Conservation (phyloP, 2,329 filamentous ascomycete genomes). For the Lecanicillium sp. region DNA sequence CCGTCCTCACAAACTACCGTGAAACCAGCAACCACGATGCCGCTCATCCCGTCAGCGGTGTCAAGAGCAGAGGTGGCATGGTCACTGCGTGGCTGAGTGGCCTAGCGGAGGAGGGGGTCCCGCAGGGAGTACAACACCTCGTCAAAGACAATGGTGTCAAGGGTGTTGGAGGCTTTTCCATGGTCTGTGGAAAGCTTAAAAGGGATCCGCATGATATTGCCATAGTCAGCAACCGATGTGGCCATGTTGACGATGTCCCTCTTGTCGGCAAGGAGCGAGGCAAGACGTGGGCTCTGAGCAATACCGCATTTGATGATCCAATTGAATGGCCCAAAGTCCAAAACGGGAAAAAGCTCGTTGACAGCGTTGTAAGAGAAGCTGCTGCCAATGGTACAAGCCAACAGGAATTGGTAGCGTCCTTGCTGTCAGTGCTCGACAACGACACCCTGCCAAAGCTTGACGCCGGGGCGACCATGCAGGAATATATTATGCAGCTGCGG, state of each 20-base stretch:
- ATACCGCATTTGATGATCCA: conserved; percentile 47
- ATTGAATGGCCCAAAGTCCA: conserved; percentile 55
- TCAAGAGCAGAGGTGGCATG: conserved; percentile 54
- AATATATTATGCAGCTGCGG: conserved; percentile 45
- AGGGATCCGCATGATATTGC: conserved; percentile 44
- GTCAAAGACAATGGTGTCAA: conserved; percentile 45
- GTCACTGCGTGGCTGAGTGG: conserved; percentile 55
- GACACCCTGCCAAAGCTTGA: conserved; percentile 44
- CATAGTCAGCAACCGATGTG: conserved; percentile 55
- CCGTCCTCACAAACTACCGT: conserved; percentile 60
- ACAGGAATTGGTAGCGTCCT: conserved; percentile 38
- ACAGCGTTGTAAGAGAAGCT: conserved; percentile 32
- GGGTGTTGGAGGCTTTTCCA: conserved; percentile 58
- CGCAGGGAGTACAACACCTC: conserved; percentile 43
- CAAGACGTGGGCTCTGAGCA: conserved; percentile 53
- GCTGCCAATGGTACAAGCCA: conserved; percentile 29
- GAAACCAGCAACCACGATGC: conserved; percentile 44
- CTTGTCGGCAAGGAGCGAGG: conserved; percentile 46
- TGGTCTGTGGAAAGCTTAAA: conserved; percentile 55
- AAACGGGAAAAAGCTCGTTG: conserved; percentile 40
- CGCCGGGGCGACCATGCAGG: conserved; percentile 39
- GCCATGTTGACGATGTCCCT: conserved; percentile 45
- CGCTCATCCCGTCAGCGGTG: conserved; percentile 43
- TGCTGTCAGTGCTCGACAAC: conserved; percentile 49
- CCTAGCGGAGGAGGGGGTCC: conserved; percentile 36